Conservation (phyloP, 306 rosid genomes). For the Urtica urens region DNA sequence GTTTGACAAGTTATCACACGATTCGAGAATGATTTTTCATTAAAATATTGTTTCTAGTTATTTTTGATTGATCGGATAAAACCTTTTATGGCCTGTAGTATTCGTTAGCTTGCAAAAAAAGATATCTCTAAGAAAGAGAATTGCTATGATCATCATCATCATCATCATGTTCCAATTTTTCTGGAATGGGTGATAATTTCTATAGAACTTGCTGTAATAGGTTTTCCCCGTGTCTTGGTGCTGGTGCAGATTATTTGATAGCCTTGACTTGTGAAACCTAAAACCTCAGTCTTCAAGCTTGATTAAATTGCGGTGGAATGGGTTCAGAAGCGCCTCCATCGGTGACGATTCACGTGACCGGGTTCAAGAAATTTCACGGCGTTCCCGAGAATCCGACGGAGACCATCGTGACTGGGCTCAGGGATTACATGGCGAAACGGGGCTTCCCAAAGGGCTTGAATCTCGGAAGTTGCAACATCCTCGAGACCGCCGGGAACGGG, state of each 20-base stretch:
- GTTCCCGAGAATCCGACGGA: conserved; percentile 95
- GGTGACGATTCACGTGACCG: conserved; percentile 70
- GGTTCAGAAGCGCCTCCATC: conserved; percentile 91
- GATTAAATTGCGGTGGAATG: conserved; percentile 40
- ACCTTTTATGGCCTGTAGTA: neutral
- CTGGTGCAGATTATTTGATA: conserved; percentile 33
- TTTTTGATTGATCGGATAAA: too few species aligned
- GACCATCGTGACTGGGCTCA: conserved; percentile 48
- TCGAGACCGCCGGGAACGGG: conserved; percentile 92
- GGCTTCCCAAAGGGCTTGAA: conserved; percentile 71
- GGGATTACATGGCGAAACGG: conserved; percentile 53
- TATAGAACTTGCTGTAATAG: too few species aligned
- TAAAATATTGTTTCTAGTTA: conserved; percentile 4
- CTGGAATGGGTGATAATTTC: neutral
- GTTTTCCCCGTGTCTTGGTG: too few species aligned
- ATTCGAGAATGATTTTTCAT: neutral
- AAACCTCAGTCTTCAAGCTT: conserved; percentile 9
- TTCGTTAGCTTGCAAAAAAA: too few species aligned
- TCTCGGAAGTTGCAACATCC: conserved; percentile 76
- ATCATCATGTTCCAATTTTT: neutral
- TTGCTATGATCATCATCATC: too few species aligned
- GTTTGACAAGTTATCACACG: neutral
- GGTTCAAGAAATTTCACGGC: conserved; percentile 95
- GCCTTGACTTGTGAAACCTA: conserved; percentile 25
- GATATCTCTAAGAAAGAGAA: too few species aligned